These are phyloP conservation scores for Ascochyta koolunga DNA, from an alignment of 2,329 filamentous ascomycete genomes.

Conservation along the genomic window DNA sequence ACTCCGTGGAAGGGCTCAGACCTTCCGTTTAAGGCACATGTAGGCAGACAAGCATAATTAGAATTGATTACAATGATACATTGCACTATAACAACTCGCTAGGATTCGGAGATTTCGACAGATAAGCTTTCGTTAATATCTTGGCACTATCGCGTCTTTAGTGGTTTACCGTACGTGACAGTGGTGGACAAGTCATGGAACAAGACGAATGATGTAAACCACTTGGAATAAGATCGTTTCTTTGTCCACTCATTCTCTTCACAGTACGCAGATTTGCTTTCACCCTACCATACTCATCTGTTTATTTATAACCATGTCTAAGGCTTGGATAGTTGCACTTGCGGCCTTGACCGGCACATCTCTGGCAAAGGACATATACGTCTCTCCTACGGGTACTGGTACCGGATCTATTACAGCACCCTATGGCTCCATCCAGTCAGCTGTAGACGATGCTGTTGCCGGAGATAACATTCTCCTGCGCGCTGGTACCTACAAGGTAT, in stretches of 20 bases:
- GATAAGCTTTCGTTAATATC: background rate
- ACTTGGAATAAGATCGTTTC: background rate
- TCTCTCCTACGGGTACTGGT: slow-evolving; percentile 52
- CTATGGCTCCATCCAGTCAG: slow-evolving; percentile 55
- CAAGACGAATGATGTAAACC: background rate
- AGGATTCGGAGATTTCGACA: background rate
- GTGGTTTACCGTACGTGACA: background rate
- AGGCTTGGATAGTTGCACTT: background rate
- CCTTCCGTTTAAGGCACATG: background rate
- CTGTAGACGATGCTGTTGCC: slow-evolving; percentile 54
- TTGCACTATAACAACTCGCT: background rate
- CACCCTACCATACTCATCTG: background rate
- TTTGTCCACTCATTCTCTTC: background rate
- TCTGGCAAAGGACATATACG: slow-evolving; percentile 49
- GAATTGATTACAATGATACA: background rate
- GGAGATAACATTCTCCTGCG: slow-evolving; percentile 56
- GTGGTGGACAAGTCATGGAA: slow-evolving; percentile 1
- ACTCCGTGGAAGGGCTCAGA: background rate
- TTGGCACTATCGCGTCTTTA: slow-evolving; percentile 1
- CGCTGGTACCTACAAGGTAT: slow-evolving; percentile 50
- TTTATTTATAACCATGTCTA: background rate
- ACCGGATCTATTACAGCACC: slow-evolving; percentile 50
- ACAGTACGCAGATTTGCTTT: background rate
- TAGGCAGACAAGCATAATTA: background rate
- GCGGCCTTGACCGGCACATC: background rate